phyloP scores from a whole-genome alignment of 2,329 filamentous ascomycete genomes.

The Fusarium graminum region DNA sequence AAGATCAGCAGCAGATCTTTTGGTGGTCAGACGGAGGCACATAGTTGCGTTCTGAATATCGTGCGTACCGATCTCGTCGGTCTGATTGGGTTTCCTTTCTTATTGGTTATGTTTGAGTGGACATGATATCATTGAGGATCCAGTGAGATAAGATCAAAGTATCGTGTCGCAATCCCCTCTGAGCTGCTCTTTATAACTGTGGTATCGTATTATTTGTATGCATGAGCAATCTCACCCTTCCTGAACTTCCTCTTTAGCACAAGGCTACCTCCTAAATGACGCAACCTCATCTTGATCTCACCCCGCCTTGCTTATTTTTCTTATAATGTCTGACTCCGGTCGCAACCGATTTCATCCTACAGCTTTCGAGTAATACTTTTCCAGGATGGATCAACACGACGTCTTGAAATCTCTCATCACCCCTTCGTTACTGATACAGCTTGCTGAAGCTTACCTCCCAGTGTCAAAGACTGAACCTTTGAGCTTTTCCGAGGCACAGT shows the following conservation, averaged over 20 bases:
- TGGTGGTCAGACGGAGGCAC: background rate
- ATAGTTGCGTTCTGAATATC: background rate
- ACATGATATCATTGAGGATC: background rate
- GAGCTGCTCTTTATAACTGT: too few species aligned
- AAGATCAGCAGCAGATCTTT: background rate
- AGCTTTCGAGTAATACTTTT: background rate
- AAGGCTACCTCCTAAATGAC: too few species aligned
- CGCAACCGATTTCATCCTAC: too few species aligned
- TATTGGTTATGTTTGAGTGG: background rate
- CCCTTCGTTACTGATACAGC: background rate
- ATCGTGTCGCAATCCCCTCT: background rate
- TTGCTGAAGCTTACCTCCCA: background rate
- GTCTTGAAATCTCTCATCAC: background rate
- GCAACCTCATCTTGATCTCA: too few species aligned
- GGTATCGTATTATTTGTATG: too few species aligned
- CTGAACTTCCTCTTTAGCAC: too few species aligned
- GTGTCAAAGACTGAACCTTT: background rate
- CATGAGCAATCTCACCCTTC: too few species aligned
- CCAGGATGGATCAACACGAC: accelerated
- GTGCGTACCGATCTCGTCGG: background rate
- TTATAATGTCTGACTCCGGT: too few species aligned
- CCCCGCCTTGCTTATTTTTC: too few species aligned
- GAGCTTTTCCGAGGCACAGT: background rate
- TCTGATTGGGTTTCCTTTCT: background rate
- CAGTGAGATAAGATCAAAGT: background rate